Conservation (phyloP, 129 eudicot genomes). For the Kitagawia praeruptora region DNA sequence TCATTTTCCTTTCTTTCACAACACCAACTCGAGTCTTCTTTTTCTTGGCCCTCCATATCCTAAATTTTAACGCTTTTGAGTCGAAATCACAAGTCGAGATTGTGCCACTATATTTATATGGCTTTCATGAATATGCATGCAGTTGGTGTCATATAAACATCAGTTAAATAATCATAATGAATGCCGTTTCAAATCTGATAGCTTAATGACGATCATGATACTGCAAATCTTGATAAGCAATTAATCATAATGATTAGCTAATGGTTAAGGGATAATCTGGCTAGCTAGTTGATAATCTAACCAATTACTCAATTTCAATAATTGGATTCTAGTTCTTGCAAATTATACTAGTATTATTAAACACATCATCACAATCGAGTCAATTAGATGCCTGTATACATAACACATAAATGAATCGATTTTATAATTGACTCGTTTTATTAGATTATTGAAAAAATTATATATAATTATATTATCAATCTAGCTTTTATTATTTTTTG, state of each 20-base stretch:
- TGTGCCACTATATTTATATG: neutral
- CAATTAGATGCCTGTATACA: neutral
- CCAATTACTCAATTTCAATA: neutral
- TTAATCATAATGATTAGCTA: neutral
- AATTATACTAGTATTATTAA: no score
- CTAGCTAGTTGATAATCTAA: neutral
- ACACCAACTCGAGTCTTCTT: neutral
- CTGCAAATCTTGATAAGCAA: neutral
- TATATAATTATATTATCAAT: no score
- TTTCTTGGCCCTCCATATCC: slow-evolving; percentile 3
- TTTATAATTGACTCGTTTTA: no score
- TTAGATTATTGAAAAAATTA: no score
- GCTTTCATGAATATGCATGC: neutral
- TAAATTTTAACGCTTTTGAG: neutral
- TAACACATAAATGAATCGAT: no score
- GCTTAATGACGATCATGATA: neutral
- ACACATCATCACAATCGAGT: neutral
- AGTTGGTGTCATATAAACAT: neutral
- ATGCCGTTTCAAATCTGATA: neutral
- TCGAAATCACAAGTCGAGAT: neutral
- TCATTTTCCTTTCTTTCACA: neutral
- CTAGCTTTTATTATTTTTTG: no score
- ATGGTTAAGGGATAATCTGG: neutral
- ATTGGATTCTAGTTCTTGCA: neutral
- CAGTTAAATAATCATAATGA: neutral